Conservation (phyloP, 805 yeast genomes). For the Tetrapisispora arboricola region DNA sequence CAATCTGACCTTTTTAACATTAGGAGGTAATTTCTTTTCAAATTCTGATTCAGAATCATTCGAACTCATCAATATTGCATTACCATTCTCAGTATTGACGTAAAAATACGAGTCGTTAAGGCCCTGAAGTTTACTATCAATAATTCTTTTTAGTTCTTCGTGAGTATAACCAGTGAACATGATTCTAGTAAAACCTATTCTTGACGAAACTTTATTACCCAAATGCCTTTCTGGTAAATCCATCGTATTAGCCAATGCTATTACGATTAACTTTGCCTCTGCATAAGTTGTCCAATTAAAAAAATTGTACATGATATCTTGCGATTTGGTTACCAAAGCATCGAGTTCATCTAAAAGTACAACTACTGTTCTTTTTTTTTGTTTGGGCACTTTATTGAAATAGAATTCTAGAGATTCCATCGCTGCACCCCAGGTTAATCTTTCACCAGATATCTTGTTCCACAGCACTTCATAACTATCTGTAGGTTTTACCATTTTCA, state of each 20-base stretch:
- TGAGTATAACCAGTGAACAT: slow-evolving; percentile 84
- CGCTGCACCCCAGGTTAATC: slow-evolving; percentile 54
- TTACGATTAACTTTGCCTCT: slow-evolving; percentile 68
- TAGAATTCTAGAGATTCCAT: slow-evolving; percentile 59
- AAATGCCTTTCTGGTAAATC: slow-evolving; percentile 86
- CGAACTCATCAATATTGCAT: slow-evolving; percentile 24
- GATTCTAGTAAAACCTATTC: slow-evolving; percentile 79
- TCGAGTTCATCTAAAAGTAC: slow-evolving; percentile 88
- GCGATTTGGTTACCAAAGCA: slow-evolving; percentile 70
- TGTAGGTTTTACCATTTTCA: slow-evolving; percentile 70
- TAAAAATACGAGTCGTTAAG: slow-evolving; percentile 31
- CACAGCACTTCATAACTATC: slow-evolving; percentile 76
- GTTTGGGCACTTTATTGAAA: slow-evolving; percentile 37
- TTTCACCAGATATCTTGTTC: slow-evolving; percentile 57
- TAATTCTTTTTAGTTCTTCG: slow-evolving; percentile 65
- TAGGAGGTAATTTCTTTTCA: slow-evolving; percentile 6
- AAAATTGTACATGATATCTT: slow-evolving; percentile 85
- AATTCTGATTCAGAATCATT: slow-evolving; percentile 8
- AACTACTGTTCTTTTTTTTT: slow-evolving; percentile 39
- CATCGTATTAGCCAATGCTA: slow-evolving; percentile 96
- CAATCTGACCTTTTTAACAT: slow-evolving; percentile 26
- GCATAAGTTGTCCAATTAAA: slow-evolving; percentile 94
- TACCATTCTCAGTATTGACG: slow-evolving; percentile 30
- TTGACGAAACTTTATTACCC: slow-evolving; percentile 80
- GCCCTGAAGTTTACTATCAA: slow-evolving; percentile 54